These are phyloP conservation scores for Thozetella sp. DNA, from an alignment of 495 filamentous ascomycete species.

Conservation along the genomic window DNA sequence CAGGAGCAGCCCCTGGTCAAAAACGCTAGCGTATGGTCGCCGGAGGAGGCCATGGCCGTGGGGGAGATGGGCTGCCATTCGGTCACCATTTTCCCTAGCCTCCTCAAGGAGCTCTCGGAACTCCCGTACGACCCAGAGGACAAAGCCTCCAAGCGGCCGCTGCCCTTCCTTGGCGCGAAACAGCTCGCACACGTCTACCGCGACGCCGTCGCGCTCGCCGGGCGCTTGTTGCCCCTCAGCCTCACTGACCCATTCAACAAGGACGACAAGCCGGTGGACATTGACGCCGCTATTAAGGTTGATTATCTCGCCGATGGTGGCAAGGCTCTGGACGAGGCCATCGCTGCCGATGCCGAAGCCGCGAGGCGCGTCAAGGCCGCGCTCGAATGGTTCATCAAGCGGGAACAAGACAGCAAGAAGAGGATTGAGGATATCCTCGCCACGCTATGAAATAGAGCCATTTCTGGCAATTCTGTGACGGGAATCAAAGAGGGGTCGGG, in stretches of 20 bases:
- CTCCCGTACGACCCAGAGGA: conserved; percentile 17
- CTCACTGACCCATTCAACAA: conserved; percentile 20
- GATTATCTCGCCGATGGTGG: conserved; percentile 29
- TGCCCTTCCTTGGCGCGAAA: conserved; percentile 13
- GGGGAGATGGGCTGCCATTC: conserved; percentile 26
- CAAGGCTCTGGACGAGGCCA: conserved; percentile 23
- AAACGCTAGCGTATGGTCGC: conserved; percentile 30
- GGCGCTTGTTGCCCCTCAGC: conserved; percentile 16
- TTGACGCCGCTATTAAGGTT: conserved; percentile 7
- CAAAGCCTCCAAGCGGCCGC: conserved; percentile 10
- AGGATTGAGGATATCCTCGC: conserved; percentile 20
- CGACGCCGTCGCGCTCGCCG: conserved; percentile 13
- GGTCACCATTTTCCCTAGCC: conserved; percentile 19
- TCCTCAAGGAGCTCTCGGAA: conserved; percentile 21
- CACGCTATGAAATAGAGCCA: too few species aligned
- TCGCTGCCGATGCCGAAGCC: conserved; percentile 16
- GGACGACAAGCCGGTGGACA: conserved; percentile 23
- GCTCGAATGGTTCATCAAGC: conserved; percentile 21
- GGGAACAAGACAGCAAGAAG: conserved; percentile 25
- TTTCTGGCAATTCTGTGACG: too few species aligned
- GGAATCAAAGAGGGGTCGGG: too few species aligned
- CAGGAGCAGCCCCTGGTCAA: conserved; percentile 42
- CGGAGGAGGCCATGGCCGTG: conserved; percentile 27
- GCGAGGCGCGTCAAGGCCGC: conserved; percentile 15
- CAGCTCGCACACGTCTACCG: conserved; percentile 18